Percentiles rank a stretch among this genome's conserved stretches.
Conservation (phyloP, 371 early-diverging fungal genomes). For the Actinomortierella wolfii region DNA sequence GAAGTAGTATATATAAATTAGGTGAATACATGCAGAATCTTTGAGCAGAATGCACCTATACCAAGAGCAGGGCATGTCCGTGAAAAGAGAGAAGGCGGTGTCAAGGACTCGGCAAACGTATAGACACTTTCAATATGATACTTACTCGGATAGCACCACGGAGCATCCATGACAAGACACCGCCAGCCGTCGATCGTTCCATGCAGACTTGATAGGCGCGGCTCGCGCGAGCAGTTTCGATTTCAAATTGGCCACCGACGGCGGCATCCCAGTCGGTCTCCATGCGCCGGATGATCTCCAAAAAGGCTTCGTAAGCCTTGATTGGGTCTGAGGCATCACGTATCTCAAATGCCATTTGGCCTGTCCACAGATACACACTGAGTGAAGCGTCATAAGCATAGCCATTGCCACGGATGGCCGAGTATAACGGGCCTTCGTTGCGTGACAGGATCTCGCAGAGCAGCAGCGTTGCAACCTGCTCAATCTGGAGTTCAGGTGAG, state of each 20-base stretch:
- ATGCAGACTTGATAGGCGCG: slow-evolving; percentile 54
- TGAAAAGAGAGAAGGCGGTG: neutral
- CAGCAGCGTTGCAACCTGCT: slow-evolving; percentile 53
- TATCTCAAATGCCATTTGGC: slow-evolving; percentile 58
- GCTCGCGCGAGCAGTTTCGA: slow-evolving; percentile 63
- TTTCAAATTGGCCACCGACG: slow-evolving; percentile 51
- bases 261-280: slow-evolving; percentile 52
- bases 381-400: slow-evolving; percentile 72
- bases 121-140: slow-evolving; percentile 18
- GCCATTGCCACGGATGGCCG: slow-evolving; percentile 74
- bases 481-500: slow-evolving; percentile 11
- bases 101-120: slow-evolving; percentile 13
- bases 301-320: slow-evolving; percentile 57
- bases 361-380: slow-evolving; percentile 55
- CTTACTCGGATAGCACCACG: slow-evolving; percentile 52
- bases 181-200: slow-evolving; percentile 52
- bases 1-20: neutral
- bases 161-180: slow-evolving; percentile 50
- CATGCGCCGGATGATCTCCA: slow-evolving; percentile 53
- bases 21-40: too few species aligned
- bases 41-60: too few species aligned
- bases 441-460: slow-evolving; percentile 68
- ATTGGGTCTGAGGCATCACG: slow-evolving; percentile 60
- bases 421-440: slow-evolving; percentile 75
- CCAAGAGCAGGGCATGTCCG: too few species aligned